A percentile compares a stretch with the other conserved stretches of the same genome.
phyloP scores from a whole-genome alignment of 31 red algal genomes.

The Odonthalia washingtoniensis region DNA sequence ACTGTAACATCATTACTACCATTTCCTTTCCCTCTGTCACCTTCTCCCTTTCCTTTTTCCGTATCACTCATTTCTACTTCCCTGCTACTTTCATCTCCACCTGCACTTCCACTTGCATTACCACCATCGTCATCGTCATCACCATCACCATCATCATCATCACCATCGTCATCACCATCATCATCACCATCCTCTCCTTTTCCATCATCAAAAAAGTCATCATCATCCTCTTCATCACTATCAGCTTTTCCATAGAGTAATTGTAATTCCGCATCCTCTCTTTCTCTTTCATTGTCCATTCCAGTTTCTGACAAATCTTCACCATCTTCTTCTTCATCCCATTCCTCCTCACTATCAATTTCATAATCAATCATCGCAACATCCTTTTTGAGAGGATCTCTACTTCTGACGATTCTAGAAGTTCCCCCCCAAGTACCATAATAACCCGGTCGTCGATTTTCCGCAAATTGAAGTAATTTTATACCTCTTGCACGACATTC shows the following conservation, averaged over 20 bases:
- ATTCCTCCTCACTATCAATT: slow-evolving; percentile 72
- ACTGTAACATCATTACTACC: neutral
- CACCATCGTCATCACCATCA: slow-evolving; percentile 48
- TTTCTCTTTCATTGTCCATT: slow-evolving; percentile 55
- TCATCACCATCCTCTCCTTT: slow-evolving; percentile 59
- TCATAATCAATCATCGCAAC: slow-evolving; percentile 42
- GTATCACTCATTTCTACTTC: neutral
- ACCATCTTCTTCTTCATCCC: slow-evolving; percentile 77
- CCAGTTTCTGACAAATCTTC: slow-evolving; percentile 68
- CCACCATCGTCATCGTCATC: slow-evolving; percentile 18
- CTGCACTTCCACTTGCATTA: too few species aligned
- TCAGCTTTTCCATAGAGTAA: slow-evolving; percentile 67
- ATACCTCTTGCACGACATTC: slow-evolving; percentile 36
- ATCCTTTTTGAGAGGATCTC: slow-evolving; percentile 60
- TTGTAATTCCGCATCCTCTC: slow-evolving; percentile 67
- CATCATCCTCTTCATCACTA: slow-evolving; percentile 82
- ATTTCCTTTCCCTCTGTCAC: neutral
- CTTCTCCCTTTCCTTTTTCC: slow-evolving; percentile 11
- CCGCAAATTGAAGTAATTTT: slow-evolving; percentile 70
- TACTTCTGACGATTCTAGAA: slow-evolving; percentile 21
- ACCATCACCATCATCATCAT: slow-evolving; percentile 3
- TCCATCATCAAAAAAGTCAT: slow-evolving; percentile 74
- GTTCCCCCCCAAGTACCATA: slow-evolving; percentile 34
- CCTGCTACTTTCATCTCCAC: too few species aligned
- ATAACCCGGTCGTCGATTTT: slow-evolving; percentile 67